Conservation (phyloP, 164 flowering plant genomes). For the Umbilicus rupestris region DNA sequence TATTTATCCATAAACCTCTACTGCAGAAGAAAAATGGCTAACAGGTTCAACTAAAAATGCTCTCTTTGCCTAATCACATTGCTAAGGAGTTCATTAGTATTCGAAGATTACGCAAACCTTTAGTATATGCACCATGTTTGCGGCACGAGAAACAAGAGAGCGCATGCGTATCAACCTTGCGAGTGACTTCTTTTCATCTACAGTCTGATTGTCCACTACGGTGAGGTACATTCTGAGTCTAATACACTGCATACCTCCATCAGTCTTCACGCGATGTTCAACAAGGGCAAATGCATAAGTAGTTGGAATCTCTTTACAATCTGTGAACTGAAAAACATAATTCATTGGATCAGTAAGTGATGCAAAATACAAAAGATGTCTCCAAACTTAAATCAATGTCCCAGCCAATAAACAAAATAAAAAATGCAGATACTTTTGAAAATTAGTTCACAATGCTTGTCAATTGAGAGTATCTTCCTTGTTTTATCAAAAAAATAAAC, state of each 20-base stretch:
- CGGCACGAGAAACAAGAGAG: too few relatives aligned
- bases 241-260: conserved; percentile 7
- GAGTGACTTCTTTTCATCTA: conserved; percentile 26
- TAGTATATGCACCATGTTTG: conserved; percentile 13
- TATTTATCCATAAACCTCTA: neutral
- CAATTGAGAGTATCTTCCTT: too few relatives aligned
- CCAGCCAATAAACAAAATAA: neutral
- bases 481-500: too few relatives aligned
- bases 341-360: neutral
- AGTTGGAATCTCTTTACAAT: conserved; percentile 27
- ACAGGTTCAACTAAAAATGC: neutral
- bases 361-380: neutral
- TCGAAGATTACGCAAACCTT: conserved; percentile 36
- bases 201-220: conserved; percentile 46
- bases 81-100: neutral
- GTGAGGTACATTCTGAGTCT: conserved; percentile 48
- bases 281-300: conserved; percentile 81
- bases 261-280: conserved; percentile 45
- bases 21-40: neutral
- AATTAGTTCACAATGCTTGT: too few relatives aligned
- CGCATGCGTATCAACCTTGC: conserved; percentile 35
- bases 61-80: neutral
- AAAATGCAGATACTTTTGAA: neutral
- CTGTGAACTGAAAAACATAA: conserved; percentile 44
- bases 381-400: neutral